Evolutionary conservation across 2,329 filamentous ascomycete species (phyloP), one percentile per base, ranked within the genome.

Genomic region (Aspergillus felis): DNA sequence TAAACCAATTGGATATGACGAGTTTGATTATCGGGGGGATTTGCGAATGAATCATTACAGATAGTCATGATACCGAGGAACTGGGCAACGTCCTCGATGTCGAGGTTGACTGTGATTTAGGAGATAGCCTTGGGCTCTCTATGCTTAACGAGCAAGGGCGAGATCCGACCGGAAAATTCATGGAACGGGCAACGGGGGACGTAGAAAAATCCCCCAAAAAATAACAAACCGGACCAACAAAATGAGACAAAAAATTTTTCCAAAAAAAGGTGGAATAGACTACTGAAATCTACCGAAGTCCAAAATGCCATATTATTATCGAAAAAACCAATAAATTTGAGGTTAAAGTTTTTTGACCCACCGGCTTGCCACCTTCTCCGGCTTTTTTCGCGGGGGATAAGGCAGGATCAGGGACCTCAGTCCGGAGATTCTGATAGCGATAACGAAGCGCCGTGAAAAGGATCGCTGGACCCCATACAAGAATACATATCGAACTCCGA

Each of bases 371-470:
- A 58, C 57, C 24, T 24, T 50, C 56, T 56, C 53, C 57, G 56
- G 53, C 54, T 38, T 61, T 65, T 67, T 67, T 67, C 65, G 64
- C 60, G 66, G 66, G 66, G 66, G 59, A 68, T 66, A 67, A 68
- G 61, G 54, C 51, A 56, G 51, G 50, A 53, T 24, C 49, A 42
- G 24, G 47, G 52, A 27, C 6, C 12, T 47, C 44, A 48, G 61
- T 60, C 57, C 50, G 59, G 61, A 63, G 59, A 59, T 54, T 57
- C 57, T 32, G 57, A 59, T 55, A 46, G 29, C 51, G 51, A 50
- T 57, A 54, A 47, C 29, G 22, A 49, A 8, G 20, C 32, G 12
- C 32, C 32, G 3, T 44, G 4, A 20, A 53, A 50, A 41, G 20
- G 46, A 28, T 32, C 38, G 22, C 22, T 22, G 22, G 22, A 22